Percentiles rank a stretch among this genome's conserved stretches.
phyloP scores from a whole-genome alignment of 306 rosid species.

The Prunus dulcis region DNA sequence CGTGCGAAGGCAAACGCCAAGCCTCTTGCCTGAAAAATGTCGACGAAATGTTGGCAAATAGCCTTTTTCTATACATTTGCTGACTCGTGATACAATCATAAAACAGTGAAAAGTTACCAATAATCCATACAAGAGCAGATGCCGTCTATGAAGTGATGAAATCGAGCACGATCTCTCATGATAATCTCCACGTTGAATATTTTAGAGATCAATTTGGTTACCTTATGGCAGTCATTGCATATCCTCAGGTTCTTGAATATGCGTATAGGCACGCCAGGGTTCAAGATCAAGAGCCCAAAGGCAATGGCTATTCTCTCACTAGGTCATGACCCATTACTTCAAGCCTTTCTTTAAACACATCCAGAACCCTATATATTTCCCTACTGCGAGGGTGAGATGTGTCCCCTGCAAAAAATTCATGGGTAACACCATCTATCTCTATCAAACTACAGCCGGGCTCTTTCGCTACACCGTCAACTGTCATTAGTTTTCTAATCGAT shows the following conservation, averaged over 20 bases:
- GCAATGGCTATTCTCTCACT: slow-evolving; percentile 71
- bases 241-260: slow-evolving; percentile 75
- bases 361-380: slow-evolving; percentile 42
- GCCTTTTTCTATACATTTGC: neutral
- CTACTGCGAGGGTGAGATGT: slow-evolving; percentile 55
- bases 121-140: slow-evolving; percentile 69
- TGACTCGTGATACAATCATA: neutral
- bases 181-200: slow-evolving; percentile 57
- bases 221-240: slow-evolving; percentile 66
- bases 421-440: slow-evolving; percentile 59
- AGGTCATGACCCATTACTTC: slow-evolving; percentile 36
- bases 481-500: slow-evolving; percentile 64
- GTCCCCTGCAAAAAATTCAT: slow-evolving; percentile 84
- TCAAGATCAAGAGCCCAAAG: slow-evolving; percentile 57
- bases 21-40: neutral
- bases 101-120: slow-evolving; percentile 38
- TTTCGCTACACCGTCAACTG: slow-evolving; percentile 50
- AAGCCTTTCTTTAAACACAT: slow-evolving; percentile 44
- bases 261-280: slow-evolving; percentile 48
- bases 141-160: slow-evolving; percentile 68
- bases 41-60: neutral
- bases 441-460: slow-evolving; percentile 76
- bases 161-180: slow-evolving; percentile 67
- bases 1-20: neutral
- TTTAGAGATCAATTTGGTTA: slow-evolving; percentile 52